Evolutionary conservation across 352 stramenopile species (phyloP).

Genomic region (Globisporangium emineosum): DNA sequence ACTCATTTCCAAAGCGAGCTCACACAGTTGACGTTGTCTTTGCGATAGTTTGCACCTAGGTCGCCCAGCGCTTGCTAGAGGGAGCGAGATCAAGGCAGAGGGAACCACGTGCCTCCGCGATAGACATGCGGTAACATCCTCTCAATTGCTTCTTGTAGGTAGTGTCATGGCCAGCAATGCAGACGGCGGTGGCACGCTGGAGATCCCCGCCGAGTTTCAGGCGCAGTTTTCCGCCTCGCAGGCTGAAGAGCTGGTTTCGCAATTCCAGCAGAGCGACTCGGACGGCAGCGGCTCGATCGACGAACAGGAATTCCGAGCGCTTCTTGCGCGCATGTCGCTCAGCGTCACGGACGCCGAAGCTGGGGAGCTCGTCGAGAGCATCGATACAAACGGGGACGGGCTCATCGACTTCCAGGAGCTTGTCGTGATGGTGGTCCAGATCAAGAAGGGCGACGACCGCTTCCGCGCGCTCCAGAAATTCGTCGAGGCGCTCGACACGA

Average conservation of each 20-base stretch:
- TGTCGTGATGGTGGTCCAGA: conserved; percentile 44
- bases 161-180: conserved; percentile 11
- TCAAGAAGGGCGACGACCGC: conserved; percentile 50
- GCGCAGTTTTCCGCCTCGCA: conserved; percentile 42
- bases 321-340: conserved; percentile 51
- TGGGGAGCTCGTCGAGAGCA: conserved; percentile 41
- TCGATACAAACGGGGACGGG: conserved; percentile 59
- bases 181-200: conserved; percentile 6
- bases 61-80: neutral
- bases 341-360: conserved; percentile 44
- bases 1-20: neutral
- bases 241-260: conserved; percentile 53
- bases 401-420: conserved; percentile 64
- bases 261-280: conserved; percentile 57
- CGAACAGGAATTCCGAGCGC: conserved; percentile 54
- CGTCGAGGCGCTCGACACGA: conserved; percentile 54
- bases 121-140: neutral
- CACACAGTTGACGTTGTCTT: neutral
- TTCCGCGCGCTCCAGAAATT: conserved; percentile 44
- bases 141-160: neutral
- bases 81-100: neutral
- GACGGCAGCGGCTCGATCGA: conserved; percentile 63
- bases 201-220: conserved; percentile 41
- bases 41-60: neutral
- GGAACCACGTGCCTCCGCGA: neutral